phyloP scores from a whole-genome alignment of 352 stramenopile species.

The Globisporangium takayamanum region DNA sequence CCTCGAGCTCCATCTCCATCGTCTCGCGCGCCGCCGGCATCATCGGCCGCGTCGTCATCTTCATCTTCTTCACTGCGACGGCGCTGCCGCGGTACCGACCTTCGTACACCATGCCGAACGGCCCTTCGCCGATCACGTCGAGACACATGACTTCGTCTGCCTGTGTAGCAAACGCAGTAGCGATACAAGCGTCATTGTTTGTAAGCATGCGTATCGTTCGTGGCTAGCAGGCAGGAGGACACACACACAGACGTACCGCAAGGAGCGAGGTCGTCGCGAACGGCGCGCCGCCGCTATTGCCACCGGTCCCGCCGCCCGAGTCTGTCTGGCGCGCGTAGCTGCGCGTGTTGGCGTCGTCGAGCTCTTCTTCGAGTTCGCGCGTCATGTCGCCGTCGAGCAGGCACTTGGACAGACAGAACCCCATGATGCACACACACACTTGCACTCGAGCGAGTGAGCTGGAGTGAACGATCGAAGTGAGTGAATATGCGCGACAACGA shows the following conservation, averaged over 20 bases:
- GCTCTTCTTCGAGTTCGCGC: conserved; percentile 75
- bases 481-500: too few species aligned
- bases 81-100: conserved; percentile 79
- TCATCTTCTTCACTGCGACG: conserved; percentile 86
- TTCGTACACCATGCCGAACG: conserved; percentile 80
- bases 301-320: background rate
- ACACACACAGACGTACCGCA: conserved; percentile 29
- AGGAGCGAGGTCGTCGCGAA: conserved; percentile 76
- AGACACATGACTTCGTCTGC: conserved; percentile 81
- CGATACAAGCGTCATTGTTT: background rate
- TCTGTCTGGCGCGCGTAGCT: conserved; percentile 41
- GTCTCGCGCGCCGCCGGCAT: conserved; percentile 58
- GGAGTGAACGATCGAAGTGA: too few species aligned
- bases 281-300: conserved; percentile 25
- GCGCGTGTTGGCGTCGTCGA: conserved; percentile 56
- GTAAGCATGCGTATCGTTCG: background rate
- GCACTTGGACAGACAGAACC: conserved; percentile 82
- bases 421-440: conserved; percentile 29
- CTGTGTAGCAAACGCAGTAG: conserved; percentile 17
- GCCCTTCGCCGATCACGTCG: conserved; percentile 70
- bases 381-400: conserved; percentile 82
- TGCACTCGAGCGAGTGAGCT: too few species aligned
- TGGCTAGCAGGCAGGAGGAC: background rate
- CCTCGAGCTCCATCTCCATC: conserved; percentile 79
- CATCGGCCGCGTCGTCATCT: conserved; percentile 54